Conservation (phyloP, 306 rosid species). For the Trifolium pratense region DNA sequence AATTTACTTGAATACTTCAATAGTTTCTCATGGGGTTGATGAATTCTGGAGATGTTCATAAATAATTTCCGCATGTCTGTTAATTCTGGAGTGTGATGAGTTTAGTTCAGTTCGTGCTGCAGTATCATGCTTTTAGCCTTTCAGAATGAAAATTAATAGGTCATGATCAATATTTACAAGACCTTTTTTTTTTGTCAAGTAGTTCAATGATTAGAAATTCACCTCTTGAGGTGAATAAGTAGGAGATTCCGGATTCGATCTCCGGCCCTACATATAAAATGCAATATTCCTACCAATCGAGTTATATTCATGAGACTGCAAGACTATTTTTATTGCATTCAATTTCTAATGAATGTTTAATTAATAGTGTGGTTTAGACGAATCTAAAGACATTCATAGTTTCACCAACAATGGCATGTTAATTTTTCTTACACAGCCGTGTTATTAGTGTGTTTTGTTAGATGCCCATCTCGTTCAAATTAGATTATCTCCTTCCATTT, state of each 20-base stretch:
- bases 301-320: too few species aligned
- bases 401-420: neutral
- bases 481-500: too few species aligned
- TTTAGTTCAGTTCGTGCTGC: neutral
- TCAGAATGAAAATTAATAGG: neutral
- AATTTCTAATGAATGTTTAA: neutral
- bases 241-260: too few species aligned
- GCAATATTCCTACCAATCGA: too few species aligned
- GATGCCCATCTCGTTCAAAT: neutral
- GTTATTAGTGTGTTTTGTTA: neutral
- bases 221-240: too few species aligned
- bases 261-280: too few species aligned
- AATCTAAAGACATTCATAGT: neutral
- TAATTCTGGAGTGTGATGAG: neutral
- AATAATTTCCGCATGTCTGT: neutral
- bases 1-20: neutral
- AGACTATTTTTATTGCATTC: neutral
- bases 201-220: too few species aligned
- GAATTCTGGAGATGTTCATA: neutral
- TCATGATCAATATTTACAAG: slow-evolving; percentile 3
- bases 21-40: neutral
- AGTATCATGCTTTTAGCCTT: neutral
- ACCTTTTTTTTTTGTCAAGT: too few species aligned
- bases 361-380: neutral
- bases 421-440: neutral